Conservation (phyloP, 768 basidiomycete species). For the Phlebiopsis flavidoalba region DNA sequence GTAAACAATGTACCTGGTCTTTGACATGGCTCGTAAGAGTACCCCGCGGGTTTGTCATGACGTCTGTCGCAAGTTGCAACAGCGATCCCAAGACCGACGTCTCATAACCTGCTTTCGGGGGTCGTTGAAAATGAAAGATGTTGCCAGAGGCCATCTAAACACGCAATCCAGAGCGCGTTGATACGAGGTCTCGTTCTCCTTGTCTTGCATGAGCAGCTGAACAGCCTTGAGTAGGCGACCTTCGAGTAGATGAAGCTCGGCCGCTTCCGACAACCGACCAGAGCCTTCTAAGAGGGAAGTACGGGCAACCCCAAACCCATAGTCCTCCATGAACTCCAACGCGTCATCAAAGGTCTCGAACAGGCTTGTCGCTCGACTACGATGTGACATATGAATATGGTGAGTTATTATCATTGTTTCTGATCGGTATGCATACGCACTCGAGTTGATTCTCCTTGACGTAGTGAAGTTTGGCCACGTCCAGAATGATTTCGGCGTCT, state of each 20-base stretch:
- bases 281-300: conserved; percentile 38
- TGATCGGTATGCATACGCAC: conserved; percentile 21
- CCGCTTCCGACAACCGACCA: conserved; percentile 44
- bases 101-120: background rate
- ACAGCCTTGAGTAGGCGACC: conserved; percentile 45
- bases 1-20: background rate
- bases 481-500: conserved; percentile 33
- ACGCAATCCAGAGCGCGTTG: conserved; percentile 35
- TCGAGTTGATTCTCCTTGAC: conserved; percentile 31
- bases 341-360: conserved; percentile 49
- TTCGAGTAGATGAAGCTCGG: conserved; percentile 39
- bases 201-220: conserved; percentile 35
- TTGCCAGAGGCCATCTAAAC: conserved; percentile 25
- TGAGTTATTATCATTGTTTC: background rate
- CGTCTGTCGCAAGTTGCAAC: background rate
- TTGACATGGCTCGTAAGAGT: background rate
- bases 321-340: conserved; percentile 50
- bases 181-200: conserved; percentile 22
- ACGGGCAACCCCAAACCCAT: conserved; percentile 45
- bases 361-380: conserved; percentile 41
- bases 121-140: background rate
- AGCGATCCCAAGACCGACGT: background rate
- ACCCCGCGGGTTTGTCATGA: background rate
- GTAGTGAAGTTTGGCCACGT: conserved; percentile 37
- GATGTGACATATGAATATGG: background rate